Base-by-base conservation (phyloP, 441 rosid genomes). In the Flueggea neowawraea region DNA sequence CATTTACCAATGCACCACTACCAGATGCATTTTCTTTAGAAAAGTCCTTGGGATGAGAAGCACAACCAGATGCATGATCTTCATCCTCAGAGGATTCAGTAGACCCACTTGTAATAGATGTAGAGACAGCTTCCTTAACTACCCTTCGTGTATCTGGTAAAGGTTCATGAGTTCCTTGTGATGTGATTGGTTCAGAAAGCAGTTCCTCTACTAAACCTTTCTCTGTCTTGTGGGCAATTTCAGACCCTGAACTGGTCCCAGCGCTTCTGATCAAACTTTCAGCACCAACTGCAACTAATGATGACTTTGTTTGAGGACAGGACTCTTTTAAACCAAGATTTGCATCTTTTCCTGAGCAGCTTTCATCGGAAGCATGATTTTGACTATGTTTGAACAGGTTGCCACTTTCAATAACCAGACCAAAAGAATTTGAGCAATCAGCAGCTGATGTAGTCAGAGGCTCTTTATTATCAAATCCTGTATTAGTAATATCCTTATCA, bases 351-450 rank as follows among this genome's bases (percentile, higher is more conserved):
- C 73, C 84, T 6, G 78, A 72, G 70, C n/a, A n/a, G n/a, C 75
- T 68, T 57, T 78, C 83, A 70, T 77, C 74, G 52, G 89, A 82
- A 71, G 73, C 77, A 80, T 79, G 78, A 55, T 71, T 75, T 67
- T 77, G 81, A 15, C 77, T 61, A 70, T 75, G 79, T 68, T 75
- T 78, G 70, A 82, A 73, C 36, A 85, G 84, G 70, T 85, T 72
- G 47, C 69, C 67, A 16, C 63, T 55, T 71, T 68, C 68, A 28
- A 64, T 55, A 51, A 50, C 64, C 47, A 73, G 64, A 57, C 63
- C 36, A 10, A 63, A 56, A 56, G 28, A 59, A 22, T 57, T 53
- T 16, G 54, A 13, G 47, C 52, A 33, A 54, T 65, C 68, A 63
- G 58, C 69, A 72, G 61, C 66, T 31, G 65, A 64, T 17, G 64